Evolutionary conservation across 345 rosid species (phyloP), one percentile per base, ranked within the genome.

Genomic region (Noccaea bulbosa): DNA sequence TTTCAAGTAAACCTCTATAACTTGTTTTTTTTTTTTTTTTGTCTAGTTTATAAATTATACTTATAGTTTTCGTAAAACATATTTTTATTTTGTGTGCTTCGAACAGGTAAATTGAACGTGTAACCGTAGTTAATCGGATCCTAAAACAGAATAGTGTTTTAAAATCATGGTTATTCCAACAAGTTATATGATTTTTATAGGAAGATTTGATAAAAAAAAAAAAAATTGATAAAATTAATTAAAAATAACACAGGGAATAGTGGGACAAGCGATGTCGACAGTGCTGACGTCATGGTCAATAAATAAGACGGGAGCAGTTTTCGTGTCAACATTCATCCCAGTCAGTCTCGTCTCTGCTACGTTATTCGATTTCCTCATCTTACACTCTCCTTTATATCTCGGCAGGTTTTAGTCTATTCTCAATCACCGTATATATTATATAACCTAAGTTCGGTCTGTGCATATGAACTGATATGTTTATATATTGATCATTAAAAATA

Each of bases 211-310:
- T 67, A 7, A 16, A 27, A 27, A 7, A 16, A 27, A 27, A 7
- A 16, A 27, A 27, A n/a, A n/a, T 27, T 67, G 40, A 33, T 67
- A 7, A 16, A 27, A 27, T 30, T 43, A 38, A 39, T 43, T 30
- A 39, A 39, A 32, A 22, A 40, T 8, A 63, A 53, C 34, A 33
- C 52, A 83, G 84, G 86, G 86, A 54, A 62, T 78, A 35, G 80
- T 83, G 24, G 86, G 84, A 12, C 80, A 78, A 16, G 86, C 82
- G 2, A 40, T 83, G 77, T 78, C 82, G 57, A 78, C 73, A 41
- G 82, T 80, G 55, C 78, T 76, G 11, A 65, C 80, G 70, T 61
- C 84, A 32, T 83, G 86, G 86, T 77, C 82, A 14, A 75, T 83
- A 8, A 72, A 80, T 64, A 69, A 48, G 67, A 80, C 77, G 17